Evolutionary conservation across 179 eudicot genomes (phyloP).

Genomic region (Actinidia arguta): DNA sequence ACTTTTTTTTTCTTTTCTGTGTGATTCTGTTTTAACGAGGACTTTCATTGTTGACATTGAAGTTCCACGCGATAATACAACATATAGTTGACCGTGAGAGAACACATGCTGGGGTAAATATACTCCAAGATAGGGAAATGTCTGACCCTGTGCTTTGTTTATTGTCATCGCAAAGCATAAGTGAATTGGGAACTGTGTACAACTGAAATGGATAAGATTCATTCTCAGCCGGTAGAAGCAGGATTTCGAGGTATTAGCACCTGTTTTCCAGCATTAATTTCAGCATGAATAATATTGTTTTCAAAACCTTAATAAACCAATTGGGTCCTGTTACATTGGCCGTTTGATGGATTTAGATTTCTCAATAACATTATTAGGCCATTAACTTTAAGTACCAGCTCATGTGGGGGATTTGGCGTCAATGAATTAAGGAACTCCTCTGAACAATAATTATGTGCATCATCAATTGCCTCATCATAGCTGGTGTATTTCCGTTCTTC

Average conservation of each 20-base stretch:
- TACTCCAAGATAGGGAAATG: background rate
- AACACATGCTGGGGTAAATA: background rate
- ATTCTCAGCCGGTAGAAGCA: background rate
- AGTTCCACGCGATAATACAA: background rate
- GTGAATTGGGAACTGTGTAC: background rate
- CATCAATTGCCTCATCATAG: background rate
- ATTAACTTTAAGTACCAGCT: background rate
- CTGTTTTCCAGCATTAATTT: background rate
- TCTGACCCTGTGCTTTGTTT: background rate
- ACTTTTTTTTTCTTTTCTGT: slow-evolving; percentile 46
- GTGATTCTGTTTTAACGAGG: background rate
- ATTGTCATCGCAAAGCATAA: background rate
- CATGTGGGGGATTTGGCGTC: slow-evolving; percentile 4
- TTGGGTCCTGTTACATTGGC: background rate
- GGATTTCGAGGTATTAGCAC: background rate
- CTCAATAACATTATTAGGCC: slow-evolving; percentile 5
- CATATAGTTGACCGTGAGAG: background rate
- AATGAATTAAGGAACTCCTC: background rate
- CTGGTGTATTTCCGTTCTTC: background rate
- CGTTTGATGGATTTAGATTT: background rate
- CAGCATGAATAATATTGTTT: background rate
- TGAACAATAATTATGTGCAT: background rate
- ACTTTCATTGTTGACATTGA: background rate
- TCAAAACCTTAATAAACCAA: background rate
- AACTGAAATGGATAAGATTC: background rate